Evolutionary conservation across 129 eudicot species (phyloP).

Genomic region (Gnaphalium uliginosum): DNA sequence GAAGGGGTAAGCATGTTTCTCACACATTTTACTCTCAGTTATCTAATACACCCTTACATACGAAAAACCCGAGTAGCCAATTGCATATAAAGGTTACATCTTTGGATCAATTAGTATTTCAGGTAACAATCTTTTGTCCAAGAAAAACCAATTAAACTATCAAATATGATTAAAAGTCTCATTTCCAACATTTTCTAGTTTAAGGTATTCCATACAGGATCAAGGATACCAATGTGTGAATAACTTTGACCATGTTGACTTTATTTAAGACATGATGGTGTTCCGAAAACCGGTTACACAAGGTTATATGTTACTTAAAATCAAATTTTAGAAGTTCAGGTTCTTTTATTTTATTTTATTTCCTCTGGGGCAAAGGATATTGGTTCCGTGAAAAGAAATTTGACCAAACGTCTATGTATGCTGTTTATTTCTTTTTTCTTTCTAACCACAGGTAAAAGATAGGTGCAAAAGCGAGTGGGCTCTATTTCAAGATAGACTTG

Average conservation of each 20-base stretch:
- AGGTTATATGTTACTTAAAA: no score
- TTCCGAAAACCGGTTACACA: no score
- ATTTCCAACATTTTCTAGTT: neutral
- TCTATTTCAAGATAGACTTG: conserved; percentile 63
- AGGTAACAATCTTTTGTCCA: no score
- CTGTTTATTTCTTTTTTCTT: neutral
- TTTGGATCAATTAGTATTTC: neutral
- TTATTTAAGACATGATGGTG: no score
- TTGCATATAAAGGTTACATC: neutral
- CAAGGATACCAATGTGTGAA: no score
- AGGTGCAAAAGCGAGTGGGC: conserved; percentile 80
- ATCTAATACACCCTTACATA: neutral
- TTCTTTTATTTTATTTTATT: no score
- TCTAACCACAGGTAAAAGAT: conserved; percentile 52
- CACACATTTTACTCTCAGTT: neutral
- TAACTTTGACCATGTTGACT: no score
- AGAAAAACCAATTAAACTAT: no score
- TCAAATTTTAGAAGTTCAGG: no score
- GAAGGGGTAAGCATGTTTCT: conserved; percentile 32
- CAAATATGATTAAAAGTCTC: no score
- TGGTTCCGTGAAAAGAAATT: neutral
- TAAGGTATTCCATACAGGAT: neutral
- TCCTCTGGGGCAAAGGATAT: no score
- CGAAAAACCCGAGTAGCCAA: neutral
- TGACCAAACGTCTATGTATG: neutral